Evolutionary conservation across 2,329 filamentous ascomycete genomes (phyloP).

Genomic region (Amesomyces nigricolor): DNA sequence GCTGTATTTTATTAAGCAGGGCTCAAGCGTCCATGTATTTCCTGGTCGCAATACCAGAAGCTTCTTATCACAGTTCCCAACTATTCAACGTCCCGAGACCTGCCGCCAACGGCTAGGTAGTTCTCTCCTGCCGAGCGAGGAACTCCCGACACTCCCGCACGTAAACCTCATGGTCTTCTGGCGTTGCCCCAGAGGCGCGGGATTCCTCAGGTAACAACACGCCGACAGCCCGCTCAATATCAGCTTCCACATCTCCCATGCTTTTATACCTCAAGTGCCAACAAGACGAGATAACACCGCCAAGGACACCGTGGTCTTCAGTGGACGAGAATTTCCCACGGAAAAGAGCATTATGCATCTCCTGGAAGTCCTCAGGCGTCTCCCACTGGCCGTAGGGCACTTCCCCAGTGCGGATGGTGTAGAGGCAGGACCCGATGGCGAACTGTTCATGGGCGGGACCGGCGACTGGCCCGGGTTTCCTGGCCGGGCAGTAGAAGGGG

Average conservation of each 20-base stretch:
- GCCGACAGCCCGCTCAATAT: background rate
- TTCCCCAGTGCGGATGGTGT: background rate
- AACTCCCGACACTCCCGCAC: background rate
- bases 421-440: conserved; percentile 1
- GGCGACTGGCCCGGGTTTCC: background rate
- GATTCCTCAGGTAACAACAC: background rate
- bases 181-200: background rate
- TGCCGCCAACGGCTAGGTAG: too few species aligned
- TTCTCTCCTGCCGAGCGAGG: background rate
- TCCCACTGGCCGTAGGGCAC: background rate
- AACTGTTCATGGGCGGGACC: background rate
- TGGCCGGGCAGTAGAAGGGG: background rate
- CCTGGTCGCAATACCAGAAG: too few species aligned
- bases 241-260: conserved; percentile 2
- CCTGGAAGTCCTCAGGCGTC: background rate
- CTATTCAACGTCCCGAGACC: too few species aligned
- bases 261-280: background rate
- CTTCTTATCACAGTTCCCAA: too few species aligned
- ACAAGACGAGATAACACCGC: background rate
- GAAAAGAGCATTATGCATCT: background rate
- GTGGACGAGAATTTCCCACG: background rate
- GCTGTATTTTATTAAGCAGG: too few species aligned
- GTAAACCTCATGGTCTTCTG: background rate
- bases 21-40: too few species aligned
- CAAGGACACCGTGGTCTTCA: background rate